Base-by-base conservation (phyloP, 1,284 basidiomycete species). In the Pterula multifida region DNA sequence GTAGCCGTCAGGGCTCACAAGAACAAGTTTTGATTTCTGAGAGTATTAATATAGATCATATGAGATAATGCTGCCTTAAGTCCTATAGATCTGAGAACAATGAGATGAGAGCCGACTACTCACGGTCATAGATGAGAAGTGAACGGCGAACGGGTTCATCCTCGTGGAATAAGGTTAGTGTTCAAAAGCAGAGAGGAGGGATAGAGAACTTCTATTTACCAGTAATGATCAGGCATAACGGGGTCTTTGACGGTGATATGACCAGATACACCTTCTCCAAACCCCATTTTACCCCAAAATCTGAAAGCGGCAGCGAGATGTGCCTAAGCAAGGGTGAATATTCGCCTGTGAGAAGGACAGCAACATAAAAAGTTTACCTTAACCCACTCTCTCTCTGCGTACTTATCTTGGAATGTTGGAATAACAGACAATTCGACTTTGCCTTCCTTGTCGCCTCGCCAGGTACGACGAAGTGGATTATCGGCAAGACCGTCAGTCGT, bases 221-320 rank as follows among this genome's bases (percentile, higher is more conserved):
- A 57, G 45, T 55, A 57, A 47, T 56, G 55, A 26, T 57, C 56
- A 36, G 53, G 52, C 28, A 57, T 44, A n/a, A 57, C 53, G 6
- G 56, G 55, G 32, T 57, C 73, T 53, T 78, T 68, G 46, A 80
- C 74, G 19, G 80, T 84, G 54, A 84, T 76, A 60, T 82, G 79
- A 0, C 77, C 78, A 3, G 76, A 72, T n/a, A 74, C 67, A 9
- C 79, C 79, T 55, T 82, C 79, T 50, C 77, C 78, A 56, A 71
- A 79, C 2, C 78, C 78, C 21, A 73, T 60, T 51, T 47, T 47
- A 9, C 45, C 45, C 45, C 45, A 47, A 23, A 6, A 47, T 12
- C 45, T 24, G 26, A 47, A 47, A 3, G 45, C 45, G 19, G 45
- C 45, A 6, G 45, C 45, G 23, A 47, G 26, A 47, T 47, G 45